These are phyloP conservation scores for Blepharisma japonicum DNA, from an alignment of 73 alveolate species.

Conservation along the genomic window DNA sequence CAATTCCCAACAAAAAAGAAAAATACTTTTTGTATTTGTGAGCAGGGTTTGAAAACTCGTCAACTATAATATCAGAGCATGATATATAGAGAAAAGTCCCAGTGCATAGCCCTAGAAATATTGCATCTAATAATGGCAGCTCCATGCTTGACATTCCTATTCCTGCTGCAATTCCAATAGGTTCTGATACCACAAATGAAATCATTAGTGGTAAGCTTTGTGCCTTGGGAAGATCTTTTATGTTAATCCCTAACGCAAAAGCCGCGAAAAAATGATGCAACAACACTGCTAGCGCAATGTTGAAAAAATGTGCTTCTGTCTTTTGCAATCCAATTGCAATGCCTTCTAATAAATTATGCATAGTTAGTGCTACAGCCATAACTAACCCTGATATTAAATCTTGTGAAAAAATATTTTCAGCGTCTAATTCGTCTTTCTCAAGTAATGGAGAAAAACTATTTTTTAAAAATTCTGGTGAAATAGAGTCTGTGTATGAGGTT, in stretches of 20 bases:
- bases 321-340: constrained; percentile 58
- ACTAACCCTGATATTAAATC: constrained; percentile 31
- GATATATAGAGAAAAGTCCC: constrained; percentile 80
- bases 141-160: constrained; percentile 29
- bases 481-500: not conserved
- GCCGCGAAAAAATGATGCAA: constrained; percentile 88
- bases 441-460: not conserved
- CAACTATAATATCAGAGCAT: constrained; percentile 75
- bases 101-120: constrained; percentile 62
- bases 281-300: constrained; percentile 69
- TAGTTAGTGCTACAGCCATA: constrained; percentile 59
- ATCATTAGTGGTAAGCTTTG: constrained; percentile 33
- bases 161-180: constrained; percentile 60
- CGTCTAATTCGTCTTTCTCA: not conserved
- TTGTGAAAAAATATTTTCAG: too few relatives aligned
- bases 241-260: constrained; percentile 73
- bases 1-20: too few relatives aligned
- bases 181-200: constrained; percentile 49
- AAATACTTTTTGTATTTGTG: too few relatives aligned
- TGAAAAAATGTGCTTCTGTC: constrained; percentile 39
- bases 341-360: constrained; percentile 73
- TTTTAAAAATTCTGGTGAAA: not conserved
- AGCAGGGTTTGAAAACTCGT: constrained; percentile 45
- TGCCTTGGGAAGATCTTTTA: constrained; percentile 38
- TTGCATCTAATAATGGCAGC: constrained; percentile 36